phyloP scores from a whole-genome alignment of 805 yeast species.

The Metschnikowia bowlesiae region DNA sequence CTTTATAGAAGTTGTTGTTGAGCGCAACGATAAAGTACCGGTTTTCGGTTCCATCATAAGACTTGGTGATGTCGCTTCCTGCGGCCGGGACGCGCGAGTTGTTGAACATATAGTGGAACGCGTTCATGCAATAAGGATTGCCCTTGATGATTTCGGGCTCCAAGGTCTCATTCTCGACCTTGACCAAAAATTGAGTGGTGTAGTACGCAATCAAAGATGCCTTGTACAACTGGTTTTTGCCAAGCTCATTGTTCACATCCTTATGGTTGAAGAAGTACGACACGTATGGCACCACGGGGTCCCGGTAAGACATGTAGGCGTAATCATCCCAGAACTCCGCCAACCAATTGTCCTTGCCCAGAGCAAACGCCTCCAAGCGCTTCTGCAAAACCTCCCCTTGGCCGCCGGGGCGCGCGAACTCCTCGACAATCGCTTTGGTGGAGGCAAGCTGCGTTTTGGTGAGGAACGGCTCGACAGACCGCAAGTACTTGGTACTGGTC shows the following conservation, averaged over 20 bases:
- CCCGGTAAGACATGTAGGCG: conserved; percentile 86
- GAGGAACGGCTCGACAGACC: conserved; percentile 67
- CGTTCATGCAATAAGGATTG: conserved; percentile 90
- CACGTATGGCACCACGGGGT: conserved; percentile 92
- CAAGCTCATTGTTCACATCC: conserved; percentile 55
- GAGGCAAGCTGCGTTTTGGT: conserved; percentile 45
- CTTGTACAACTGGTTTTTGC: conserved; percentile 61
- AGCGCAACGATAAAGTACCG: conserved; percentile 68
- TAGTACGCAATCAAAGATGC: conserved; percentile 72
- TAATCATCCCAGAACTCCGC: conserved; percentile 90
- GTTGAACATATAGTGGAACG: conserved; percentile 87
- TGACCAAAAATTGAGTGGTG: conserved; percentile 61
- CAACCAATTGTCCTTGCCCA: conserved; percentile 78
- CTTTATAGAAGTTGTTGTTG: conserved; percentile 77
- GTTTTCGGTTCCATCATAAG: conserved; percentile 47
- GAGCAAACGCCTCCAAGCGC: conserved; percentile 56
- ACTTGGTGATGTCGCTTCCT: conserved; percentile 57
- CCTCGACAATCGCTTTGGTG: conserved; percentile 56
- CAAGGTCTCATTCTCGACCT: conserved; percentile 65
- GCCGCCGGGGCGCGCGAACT: conserved; percentile 60
- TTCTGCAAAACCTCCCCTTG: conserved; percentile 65
- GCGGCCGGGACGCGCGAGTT: conserved; percentile 75
- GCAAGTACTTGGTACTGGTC: conserved; percentile 65
- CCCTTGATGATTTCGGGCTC: conserved; percentile 77
- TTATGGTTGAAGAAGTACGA: conserved; percentile 86